Conservation (phyloP, 1,284 basidiomycete species). For the Naganishia sp. region DNA sequence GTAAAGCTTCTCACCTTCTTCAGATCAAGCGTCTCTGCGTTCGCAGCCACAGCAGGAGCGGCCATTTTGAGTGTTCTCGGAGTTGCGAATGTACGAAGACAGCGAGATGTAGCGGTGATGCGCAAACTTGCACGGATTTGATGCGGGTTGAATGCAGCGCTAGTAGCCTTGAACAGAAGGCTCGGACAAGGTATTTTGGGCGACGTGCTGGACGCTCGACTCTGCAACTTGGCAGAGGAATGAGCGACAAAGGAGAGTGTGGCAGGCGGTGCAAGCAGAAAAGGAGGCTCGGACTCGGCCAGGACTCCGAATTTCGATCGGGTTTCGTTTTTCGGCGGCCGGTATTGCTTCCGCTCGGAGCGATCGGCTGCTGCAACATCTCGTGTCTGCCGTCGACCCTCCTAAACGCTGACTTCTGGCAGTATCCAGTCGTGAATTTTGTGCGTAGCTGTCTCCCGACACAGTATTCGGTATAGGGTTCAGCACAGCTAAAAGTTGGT, state of each 20-base stretch:
- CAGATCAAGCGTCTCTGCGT: slow-evolving; percentile 33
- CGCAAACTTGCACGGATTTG: background rate
- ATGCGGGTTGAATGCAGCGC: background rate
- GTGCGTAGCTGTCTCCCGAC: too few species aligned
- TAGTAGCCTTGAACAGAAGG: slow-evolving; percentile 16
- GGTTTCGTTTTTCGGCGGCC: slow-evolving; percentile 11
- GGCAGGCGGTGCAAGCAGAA: background rate
- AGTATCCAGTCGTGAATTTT: too few species aligned
- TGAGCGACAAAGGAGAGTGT: background rate
- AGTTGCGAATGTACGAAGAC: slow-evolving; percentile 3
- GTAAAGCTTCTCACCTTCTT: slow-evolving; percentile 64
- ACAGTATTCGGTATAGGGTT: too few species aligned
- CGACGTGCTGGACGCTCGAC: slow-evolving; percentile 1
- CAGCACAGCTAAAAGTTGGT: too few species aligned
- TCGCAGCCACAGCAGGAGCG: slow-evolving; percentile 27
- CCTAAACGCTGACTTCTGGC: too few species aligned
- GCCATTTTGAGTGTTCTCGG: slow-evolving; percentile 27
- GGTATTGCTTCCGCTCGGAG: background rate
- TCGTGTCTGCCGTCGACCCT: too few species aligned
- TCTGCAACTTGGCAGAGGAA: background rate
- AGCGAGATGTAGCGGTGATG: background rate
- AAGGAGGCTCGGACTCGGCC: background rate
- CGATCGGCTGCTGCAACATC: background rate
- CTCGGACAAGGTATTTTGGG: slow-evolving; percentile 27
- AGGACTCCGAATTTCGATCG: too few species aligned